Percentiles rank a stretch among this genome's conserved stretches.
Evolutionary conservation across 495 filamentous ascomycete species (phyloP).

Genomic region (Collariella sp.): DNA sequence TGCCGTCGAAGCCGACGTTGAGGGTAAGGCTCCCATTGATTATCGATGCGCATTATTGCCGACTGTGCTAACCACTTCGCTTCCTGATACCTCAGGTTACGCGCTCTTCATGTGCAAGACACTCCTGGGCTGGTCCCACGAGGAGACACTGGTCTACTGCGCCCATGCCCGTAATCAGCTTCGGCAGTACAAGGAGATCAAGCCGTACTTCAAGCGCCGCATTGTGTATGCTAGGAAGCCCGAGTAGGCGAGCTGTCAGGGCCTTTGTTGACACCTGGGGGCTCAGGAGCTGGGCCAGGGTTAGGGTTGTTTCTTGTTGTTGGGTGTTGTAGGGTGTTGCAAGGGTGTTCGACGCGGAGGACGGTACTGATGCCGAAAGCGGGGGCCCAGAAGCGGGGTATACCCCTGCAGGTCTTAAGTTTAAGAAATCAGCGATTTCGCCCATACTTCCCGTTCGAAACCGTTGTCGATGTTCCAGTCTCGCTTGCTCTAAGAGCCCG

Average conservation of each 20-base stretch:
- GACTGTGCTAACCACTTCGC: neutral
- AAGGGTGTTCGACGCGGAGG: too few species aligned
- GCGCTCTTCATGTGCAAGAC: neutral
- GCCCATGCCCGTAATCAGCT: neutral
- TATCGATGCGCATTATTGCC: neutral
- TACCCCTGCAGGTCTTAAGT: too few species aligned
- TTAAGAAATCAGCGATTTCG: too few species aligned
- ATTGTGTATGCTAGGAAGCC: neutral
- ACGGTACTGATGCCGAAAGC: too few species aligned
- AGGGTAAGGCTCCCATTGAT: neutral
- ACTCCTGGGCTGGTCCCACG: neutral
- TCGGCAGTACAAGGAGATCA: neutral
- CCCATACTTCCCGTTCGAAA: too few species aligned
- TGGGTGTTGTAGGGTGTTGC: too few species aligned
- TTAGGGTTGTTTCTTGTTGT: too few species aligned
- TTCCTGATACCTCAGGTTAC: neutral
- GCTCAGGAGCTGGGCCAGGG: too few species aligned
- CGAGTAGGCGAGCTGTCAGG: neutral
- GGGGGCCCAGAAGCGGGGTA: too few species aligned
- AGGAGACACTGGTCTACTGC: neutral
- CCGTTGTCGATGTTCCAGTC: too few species aligned
- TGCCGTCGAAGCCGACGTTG: neutral
- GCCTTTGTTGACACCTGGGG: too few species aligned
- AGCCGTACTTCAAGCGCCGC: neutral
- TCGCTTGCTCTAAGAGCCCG: too few species aligned